Conservation (phyloP, 192 early-diverging fungal genomes). For the Podila epigama region DNA sequence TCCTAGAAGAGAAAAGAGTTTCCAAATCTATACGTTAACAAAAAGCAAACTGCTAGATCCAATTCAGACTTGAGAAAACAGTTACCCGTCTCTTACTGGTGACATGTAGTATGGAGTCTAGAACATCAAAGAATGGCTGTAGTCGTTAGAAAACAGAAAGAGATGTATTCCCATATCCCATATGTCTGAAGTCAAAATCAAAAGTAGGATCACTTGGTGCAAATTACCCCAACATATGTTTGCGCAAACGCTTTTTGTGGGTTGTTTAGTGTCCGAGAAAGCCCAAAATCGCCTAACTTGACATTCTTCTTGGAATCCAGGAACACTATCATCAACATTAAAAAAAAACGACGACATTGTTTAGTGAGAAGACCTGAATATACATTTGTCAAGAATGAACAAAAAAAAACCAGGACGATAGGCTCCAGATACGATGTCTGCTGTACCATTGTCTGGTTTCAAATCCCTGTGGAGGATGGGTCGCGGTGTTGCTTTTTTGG, state of each 20-base stretch:
- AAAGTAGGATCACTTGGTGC: neutral
- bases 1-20: too few species aligned
- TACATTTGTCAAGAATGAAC: neutral
- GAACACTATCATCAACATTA: conserved; percentile 65
- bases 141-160: neutral
- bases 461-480: conserved; percentile 75
- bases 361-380: neutral
- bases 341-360: neutral
- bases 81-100: conserved; percentile 54
- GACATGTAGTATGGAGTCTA: conserved; percentile 84
- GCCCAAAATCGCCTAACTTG: conserved; percentile 82
- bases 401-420: too few species aligned
- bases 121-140: neutral
- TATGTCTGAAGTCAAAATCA: neutral
- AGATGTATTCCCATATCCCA: neutral
- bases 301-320: conserved; percentile 70
- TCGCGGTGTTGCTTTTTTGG: conserved; percentile 30
- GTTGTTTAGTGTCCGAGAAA: conserved; percentile 66
- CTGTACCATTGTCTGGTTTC: conserved; percentile 76
- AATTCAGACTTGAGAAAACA: neutral
- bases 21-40: too few species aligned
- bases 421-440: too few species aligned
- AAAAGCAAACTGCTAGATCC: too few species aligned
- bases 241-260: conserved; percentile 71
- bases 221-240: conserved; percentile 73